Evolutionary conservation across 352 stramenopile species (phyloP), one percentile per base, ranked within the genome.

Genomic region (Blastocystis sp.): DNA sequence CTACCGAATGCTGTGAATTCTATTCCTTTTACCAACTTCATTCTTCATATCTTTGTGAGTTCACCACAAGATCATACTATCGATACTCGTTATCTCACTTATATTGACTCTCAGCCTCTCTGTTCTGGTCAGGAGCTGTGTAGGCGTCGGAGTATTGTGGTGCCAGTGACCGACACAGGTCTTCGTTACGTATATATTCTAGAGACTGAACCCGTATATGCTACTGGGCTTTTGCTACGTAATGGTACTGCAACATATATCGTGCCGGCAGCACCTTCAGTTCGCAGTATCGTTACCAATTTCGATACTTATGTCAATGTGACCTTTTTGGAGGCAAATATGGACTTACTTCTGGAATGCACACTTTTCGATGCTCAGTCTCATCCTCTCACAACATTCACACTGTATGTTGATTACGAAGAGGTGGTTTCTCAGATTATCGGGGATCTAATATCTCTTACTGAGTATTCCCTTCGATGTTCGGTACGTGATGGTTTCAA

Each of bases 331-430:
- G 44, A 68, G n/a, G 27, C 42, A 54, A 84, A 84, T 22, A 84
- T 84, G 73, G 73, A 84, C 48, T 33, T 84, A 35, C 11, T 51
- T 4, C 22, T 84, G n/a, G 68, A 84, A 37, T 84, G 73, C 73
- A 30, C 73, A 17, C 17, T 84, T n/a, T 15, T 69, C 51, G 53
- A 66, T 30, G 17, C 73, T 3, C n/a, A 37, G 17, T n/a, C 42
- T 0, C 33, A 27, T 19, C 0, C 30, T 22, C 11, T 84, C 7
- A 66, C 42, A n/a, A n/a, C 22, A 1, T 84, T 84, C 73, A 66
- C 73, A 4, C 11, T 68, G 6, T 27, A 44, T 19, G 48, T 84
- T 3, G 73, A 84, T 51, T 84, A 68, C 33, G 27, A 56, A 0
- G 53, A 62, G 30, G 48, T 68, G 5, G 53, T 44, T 2, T 66